Evolutionary conservation across 768 basidiomycete species (phyloP).

Genomic region (Suillus subalutaceus): DNA sequence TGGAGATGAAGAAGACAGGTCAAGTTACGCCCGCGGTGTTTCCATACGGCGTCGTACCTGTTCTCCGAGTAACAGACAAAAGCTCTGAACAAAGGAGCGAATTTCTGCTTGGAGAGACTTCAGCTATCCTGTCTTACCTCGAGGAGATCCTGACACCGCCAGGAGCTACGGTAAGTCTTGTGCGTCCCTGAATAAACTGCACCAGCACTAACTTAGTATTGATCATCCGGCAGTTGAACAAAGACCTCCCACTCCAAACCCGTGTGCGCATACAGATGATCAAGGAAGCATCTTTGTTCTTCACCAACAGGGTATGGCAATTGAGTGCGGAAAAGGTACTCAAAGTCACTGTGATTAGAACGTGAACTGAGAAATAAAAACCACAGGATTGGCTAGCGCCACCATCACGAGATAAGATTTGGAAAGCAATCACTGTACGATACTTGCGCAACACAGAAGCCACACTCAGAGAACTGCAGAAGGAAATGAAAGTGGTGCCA

Average conservation of each 20-base stretch:
- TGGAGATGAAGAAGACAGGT: conserved; percentile 17
- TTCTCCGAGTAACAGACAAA: conserved; percentile 25
- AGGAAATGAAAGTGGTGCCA: conserved; percentile 18
- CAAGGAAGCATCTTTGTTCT: conserved; percentile 29
- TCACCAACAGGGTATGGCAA: conserved; percentile 15
- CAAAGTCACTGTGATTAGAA: neutral
- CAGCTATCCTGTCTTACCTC: conserved; percentile 27
- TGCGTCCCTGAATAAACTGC: neutral
- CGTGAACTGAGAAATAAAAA: neutral
- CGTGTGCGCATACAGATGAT: conserved; percentile 23
- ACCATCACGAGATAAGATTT: conserved; percentile 25
- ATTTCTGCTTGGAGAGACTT: conserved; percentile 27
- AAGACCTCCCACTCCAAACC: conserved; percentile 22
- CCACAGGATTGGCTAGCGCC: conserved; percentile 23
- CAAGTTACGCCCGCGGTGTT: conserved; percentile 22
- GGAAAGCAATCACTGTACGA: conserved; percentile 18
- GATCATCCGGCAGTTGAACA: neutral
- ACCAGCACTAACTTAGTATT: neutral
- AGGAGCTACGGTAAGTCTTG: conserved; percentile 19
- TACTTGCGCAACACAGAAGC: conserved; percentile 27
- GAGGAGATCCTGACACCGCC: conserved; percentile 23
- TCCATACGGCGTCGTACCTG: conserved; percentile 28
- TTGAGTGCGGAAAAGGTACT: conserved; percentile 16
- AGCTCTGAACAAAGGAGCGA: conserved; percentile 13
- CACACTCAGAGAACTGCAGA: conserved; percentile 20